phyloP scores from a whole-genome alignment of 352 stramenopile species.

The Thalassiosira livingstoniorum region DNA sequence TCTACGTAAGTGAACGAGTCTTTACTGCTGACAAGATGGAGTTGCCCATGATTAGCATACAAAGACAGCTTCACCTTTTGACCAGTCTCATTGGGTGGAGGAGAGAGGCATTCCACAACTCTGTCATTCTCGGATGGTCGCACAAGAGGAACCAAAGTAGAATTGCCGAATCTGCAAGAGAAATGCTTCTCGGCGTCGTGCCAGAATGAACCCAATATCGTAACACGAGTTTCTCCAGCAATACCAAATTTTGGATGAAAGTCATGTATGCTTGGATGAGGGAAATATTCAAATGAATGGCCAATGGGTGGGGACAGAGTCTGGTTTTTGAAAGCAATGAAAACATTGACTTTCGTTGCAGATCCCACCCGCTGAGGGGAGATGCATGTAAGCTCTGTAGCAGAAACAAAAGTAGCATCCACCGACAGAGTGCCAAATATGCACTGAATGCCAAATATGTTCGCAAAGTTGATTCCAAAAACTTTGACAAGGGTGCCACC shows the following conservation, averaged over 20 bases:
- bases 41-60: conserved; percentile 50
- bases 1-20: conserved; percentile 55
- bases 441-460: conserved; percentile 59
- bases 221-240: conserved; percentile 51
- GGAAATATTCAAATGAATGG: conserved; percentile 59
- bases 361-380: conserved; percentile 42
- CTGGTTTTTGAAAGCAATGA: conserved; percentile 39
- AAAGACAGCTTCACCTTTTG: conserved; percentile 41
- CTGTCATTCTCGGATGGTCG: conserved; percentile 24
- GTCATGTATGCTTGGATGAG: conserved; percentile 49
- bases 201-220: conserved; percentile 45
- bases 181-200: conserved; percentile 41
- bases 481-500: conserved; percentile 59
- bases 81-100: conserved; percentile 25
- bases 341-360: conserved; percentile 45
- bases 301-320: conserved; percentile 29
- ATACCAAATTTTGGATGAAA: conserved; percentile 55
- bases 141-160: conserved; percentile 35
- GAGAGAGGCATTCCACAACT: conserved; percentile 54
- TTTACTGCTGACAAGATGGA: conserved; percentile 50
- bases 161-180: conserved; percentile 67
- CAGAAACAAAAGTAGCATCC: conserved; percentile 42
- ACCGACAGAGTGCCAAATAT: conserved; percentile 53
- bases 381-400: conserved; percentile 44
- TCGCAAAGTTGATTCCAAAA: conserved; percentile 62